phyloP scores from a whole-genome alignment of 1,284 basidiomycete genomes.

The Rhodotorula sp. region DNA sequence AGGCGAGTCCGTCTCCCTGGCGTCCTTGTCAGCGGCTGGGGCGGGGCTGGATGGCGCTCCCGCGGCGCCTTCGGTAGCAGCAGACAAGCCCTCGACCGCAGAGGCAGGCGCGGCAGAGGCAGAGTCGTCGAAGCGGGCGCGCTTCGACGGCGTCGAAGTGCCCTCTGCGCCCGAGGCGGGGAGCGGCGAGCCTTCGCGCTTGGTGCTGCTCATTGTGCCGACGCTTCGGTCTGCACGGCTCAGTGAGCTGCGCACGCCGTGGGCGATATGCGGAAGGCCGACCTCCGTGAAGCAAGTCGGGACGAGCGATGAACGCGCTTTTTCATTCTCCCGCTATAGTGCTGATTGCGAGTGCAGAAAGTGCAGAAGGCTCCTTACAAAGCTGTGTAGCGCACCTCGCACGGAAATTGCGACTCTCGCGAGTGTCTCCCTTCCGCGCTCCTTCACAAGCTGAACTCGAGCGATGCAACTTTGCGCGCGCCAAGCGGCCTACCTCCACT shows the following conservation, averaged over 20 bases:
- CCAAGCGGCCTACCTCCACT: neutral
- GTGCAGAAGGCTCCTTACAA: too few relatives aligned
- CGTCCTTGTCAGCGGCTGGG: neutral
- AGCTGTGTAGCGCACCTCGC: too few relatives aligned
- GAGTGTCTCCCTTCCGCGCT: too few relatives aligned
- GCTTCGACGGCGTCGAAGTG: slow-evolving; percentile 31
- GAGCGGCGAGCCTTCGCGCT: slow-evolving; percentile 23
- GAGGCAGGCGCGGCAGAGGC: neutral
- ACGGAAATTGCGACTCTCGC: too few relatives aligned
- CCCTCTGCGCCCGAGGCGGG: neutral
- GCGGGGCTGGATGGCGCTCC: slow-evolving; percentile 23
- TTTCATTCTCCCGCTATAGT: neutral
- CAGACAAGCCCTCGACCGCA: neutral
- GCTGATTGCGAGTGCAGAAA: too few relatives aligned
- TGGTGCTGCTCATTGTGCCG: neutral
- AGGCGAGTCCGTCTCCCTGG: slow-evolving; percentile 32
- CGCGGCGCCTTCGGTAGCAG: neutral
- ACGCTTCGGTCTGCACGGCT: neutral
- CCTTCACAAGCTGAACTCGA: neutral
- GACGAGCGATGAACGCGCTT: neutral
- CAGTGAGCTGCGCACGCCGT: too few relatives aligned
- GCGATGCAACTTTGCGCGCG: neutral
- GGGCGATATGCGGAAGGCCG: too few relatives aligned
- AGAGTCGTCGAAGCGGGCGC: slow-evolving; percentile 19
- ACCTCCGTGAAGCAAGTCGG: neutral